These are phyloP conservation scores for Hibiscus trionum DNA, from an alignment of 345 rosid genomes.

Conservation along the genomic window DNA sequence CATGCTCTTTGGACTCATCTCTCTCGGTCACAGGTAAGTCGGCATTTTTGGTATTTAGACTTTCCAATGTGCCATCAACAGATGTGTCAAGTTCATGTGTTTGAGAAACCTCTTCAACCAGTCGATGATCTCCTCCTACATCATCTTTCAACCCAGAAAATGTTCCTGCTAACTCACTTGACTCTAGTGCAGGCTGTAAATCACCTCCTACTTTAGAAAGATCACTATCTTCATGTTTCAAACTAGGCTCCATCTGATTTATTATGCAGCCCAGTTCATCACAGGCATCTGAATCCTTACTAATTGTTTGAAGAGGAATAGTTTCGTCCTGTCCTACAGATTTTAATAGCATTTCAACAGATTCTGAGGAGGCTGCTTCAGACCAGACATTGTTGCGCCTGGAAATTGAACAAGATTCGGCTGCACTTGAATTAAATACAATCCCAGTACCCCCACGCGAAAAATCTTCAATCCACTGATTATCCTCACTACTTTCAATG, in stretches of 20 bases:
- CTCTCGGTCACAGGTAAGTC: slow-evolving; percentile 17
- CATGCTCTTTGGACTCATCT: slow-evolving; percentile 9
- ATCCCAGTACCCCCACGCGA: slow-evolving; percentile 56
- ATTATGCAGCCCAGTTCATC: slow-evolving; percentile 66
- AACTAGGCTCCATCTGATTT: slow-evolving; percentile 63
- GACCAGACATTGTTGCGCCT: slow-evolving; percentile 97
- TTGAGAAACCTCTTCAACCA: slow-evolving; percentile 32
- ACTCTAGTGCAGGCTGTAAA: slow-evolving; percentile 25
- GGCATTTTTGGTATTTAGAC: slow-evolving; percentile 25
- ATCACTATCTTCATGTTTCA: slow-evolving; percentile 30
- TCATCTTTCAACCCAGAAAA: slow-evolving; percentile 30
- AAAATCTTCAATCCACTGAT: slow-evolving; percentile 93
- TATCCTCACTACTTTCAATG: slow-evolving; percentile 70
- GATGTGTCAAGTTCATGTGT: slow-evolving; percentile 25
- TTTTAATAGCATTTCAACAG: slow-evolving; percentile 91
- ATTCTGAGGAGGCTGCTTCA: slow-evolving; percentile 83
- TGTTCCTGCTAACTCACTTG: slow-evolving; percentile 27
- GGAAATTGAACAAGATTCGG: slow-evolving; percentile 74
- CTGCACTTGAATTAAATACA: slow-evolving; percentile 70
- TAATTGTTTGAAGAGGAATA: slow-evolving; percentile 33
- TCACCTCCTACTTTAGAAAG: slow-evolving; percentile 30
- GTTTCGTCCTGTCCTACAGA: slow-evolving; percentile 90
- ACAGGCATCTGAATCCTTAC: slow-evolving; percentile 49
- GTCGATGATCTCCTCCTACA: slow-evolving; percentile 29
- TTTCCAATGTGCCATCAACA: slow-evolving; percentile 26